Evolutionary conservation across 2,329 filamentous ascomycete species (phyloP).

Genomic region (Amauroascus verrucosus): DNA sequence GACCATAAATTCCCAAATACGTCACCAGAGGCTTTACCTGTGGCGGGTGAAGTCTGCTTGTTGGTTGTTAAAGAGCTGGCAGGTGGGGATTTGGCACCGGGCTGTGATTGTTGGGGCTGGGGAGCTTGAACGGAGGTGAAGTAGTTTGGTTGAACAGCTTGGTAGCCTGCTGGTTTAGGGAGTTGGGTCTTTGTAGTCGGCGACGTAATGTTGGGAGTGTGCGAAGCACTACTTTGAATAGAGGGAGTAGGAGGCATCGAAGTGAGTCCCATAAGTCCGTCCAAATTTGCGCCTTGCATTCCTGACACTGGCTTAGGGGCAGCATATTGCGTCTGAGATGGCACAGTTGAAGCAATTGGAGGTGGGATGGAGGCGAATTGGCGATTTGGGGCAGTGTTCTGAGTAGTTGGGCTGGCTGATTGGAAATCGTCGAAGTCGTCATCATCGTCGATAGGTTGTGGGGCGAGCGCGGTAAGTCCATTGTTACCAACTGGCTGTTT

Average conservation of each 20-base stretch:
- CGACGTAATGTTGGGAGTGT: conserved; percentile 43
- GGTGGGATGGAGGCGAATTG: conserved; percentile 34
- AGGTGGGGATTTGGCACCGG: conserved; percentile 28
- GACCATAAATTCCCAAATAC: conserved; percentile 83
- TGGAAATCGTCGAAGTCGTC: conserved; percentile 98
- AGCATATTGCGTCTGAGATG: conserved; percentile 57
- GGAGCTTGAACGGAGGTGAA: conserved; percentile 63
- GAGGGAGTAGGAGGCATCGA: conserved; percentile 66
- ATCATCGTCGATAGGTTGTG: conserved; percentile 53
- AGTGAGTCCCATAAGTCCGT: conserved; percentile 66
- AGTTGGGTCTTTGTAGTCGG: conserved; percentile 35
- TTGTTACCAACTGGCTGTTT: conserved; percentile 39
- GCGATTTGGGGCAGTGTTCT: conserved; percentile 27
- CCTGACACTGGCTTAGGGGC: conserved; percentile 78
- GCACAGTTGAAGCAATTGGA: conserved; percentile 37
- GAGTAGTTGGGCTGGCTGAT: conserved; percentile 58
- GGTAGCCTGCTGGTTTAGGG: conserved; percentile 55
- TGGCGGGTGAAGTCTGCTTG: conserved; percentile 41
- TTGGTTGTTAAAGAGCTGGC: conserved; percentile 33
- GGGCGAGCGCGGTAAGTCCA: conserved; percentile 40
- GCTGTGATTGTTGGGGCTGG: conserved; percentile 28
- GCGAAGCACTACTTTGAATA: conserved; percentile 43
- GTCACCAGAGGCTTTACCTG: conserved; percentile 51
- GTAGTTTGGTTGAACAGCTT: conserved; percentile 80
- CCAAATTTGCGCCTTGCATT: conserved; percentile 68